Conservation (phyloP, 257 asterid species). For the Lithospermum erythrorhizon region DNA sequence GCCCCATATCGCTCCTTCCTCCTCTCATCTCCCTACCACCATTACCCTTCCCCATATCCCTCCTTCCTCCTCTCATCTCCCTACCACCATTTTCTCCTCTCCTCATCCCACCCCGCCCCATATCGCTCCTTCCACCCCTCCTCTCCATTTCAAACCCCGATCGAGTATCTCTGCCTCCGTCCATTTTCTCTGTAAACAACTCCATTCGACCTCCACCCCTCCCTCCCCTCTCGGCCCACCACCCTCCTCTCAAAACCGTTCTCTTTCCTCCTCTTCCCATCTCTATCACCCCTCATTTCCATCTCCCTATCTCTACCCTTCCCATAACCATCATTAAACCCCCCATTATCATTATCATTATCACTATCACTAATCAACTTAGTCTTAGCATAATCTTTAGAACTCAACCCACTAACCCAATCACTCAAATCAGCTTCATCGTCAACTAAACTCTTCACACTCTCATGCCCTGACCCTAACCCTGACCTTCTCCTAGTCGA, state of each 20-base stretch:
- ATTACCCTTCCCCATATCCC: not conserved
- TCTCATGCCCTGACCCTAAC: too few species aligned
- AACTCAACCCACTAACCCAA: constrained; percentile 79
- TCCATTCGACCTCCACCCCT: constrained; percentile 4
- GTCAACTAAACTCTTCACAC: constrained; percentile 69
- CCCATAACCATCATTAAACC: not conserved
- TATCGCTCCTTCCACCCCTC: not conserved
- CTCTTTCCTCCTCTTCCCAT: not conserved
- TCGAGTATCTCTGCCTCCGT: not conserved
- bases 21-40: not conserved
- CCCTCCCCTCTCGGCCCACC: not conserved
- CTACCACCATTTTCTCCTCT: not conserved
- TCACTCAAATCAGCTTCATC: constrained; percentile 92
- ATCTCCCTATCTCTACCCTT: constrained; percentile 32
- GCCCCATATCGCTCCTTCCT: not conserved
- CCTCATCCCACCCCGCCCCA: not conserved
- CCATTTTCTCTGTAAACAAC: too few species aligned
- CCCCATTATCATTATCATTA: constrained; percentile 22
- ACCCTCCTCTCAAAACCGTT: constrained; percentile 8
- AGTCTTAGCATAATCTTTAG: constrained; percentile 46
- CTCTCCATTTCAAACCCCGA: not conserved
- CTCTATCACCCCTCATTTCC: constrained; percentile 21
- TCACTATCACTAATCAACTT: constrained; percentile 41
- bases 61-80: not conserved
- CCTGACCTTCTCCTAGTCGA: not conserved